Evolutionary conservation across 192 early-diverging fungal genomes (phyloP), one percentile per base, ranked within the genome.

Genomic region (Cetraspora pellucida): DNA sequence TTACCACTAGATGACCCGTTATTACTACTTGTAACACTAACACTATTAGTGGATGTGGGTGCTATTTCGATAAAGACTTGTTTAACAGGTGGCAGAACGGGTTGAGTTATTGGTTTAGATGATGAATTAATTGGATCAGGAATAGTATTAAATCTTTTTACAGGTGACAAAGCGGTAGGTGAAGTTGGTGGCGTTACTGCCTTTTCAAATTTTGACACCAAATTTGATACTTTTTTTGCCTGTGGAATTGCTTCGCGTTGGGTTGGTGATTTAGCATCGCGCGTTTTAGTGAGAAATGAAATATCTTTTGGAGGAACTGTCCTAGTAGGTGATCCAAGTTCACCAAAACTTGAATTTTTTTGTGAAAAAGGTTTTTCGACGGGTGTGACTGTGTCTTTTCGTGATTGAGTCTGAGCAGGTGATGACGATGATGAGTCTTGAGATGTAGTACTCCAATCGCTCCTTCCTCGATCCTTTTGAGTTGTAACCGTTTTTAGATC

Each of bases 141-240:
- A 44, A n/a, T 65, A 13, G 14, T 30, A 13, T 37, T 4, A 59
- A 17, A n/a, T 43, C 16, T 37, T 17, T 21, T 57, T 0, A 25
- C 47, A 2, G 67, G 52, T 55, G 31, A 55, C 8, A 31, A 17
- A 8, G 66, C 21, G 21, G 66, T 68, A 31, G 70, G 70, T 19
- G 70, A 72, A 7, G 70, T 55, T 2, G 70, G 70, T 21, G 70
- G 52, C 19, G 70, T 31, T 31, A 13, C 9, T 17, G 31, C 28
- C 31, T 72, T 72, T 57, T 72, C 70, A 72, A 72, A 72, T 55
- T n/a, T 27, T 11, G 70, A 55, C 2, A 72, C 52, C 0, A 72
- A 21, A 57, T 55, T 50, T 31, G 70, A 55, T 5, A 72, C 70
- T n/a, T 37, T 72, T 72, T 57, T 52, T 37, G 30, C 43, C 9